phyloP scores from a whole-genome alignment of 305 asterid species.

The Plantago rigida region DNA sequence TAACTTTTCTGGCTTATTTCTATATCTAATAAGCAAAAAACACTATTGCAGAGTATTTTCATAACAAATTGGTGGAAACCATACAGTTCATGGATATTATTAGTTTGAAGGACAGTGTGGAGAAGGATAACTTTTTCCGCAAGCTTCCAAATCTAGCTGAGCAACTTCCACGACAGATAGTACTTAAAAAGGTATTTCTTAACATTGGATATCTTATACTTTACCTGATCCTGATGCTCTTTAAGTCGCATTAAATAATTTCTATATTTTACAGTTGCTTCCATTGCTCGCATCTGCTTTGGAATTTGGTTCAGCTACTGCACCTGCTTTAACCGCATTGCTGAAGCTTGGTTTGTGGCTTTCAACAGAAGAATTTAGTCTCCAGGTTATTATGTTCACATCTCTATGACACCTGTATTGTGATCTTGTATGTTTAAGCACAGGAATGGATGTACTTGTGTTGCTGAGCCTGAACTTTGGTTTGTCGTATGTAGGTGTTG shows the following conservation, averaged over 20 bases:
- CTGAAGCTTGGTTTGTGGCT: slow-evolving; percentile 89
- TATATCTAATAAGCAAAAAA: slow-evolving; percentile 29
- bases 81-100: slow-evolving; percentile 97
- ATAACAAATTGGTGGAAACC: slow-evolving; percentile 92
- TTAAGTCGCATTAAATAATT: slow-evolving; percentile 12
- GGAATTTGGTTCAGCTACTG: slow-evolving; percentile 97
- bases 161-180: slow-evolving; percentile 92
- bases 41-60: slow-evolving; percentile 75
- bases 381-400: slow-evolving; percentile 50
- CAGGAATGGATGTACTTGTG: slow-evolving; percentile 7
- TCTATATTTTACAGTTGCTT: slow-evolving; percentile 57
- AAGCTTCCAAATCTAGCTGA: slow-evolving; percentile 92
- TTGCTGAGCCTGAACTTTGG: slow-evolving; percentile 23
- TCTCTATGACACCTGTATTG: slow-evolving; percentile 18
- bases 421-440: slow-evolving; percentile 19
- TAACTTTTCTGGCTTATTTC: slow-evolving; percentile 4
- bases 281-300: slow-evolving; percentile 83
- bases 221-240: slow-evolving; percentile 7
- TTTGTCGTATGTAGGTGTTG: slow-evolving; percentile 42
- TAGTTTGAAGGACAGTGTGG: slow-evolving; percentile 94
- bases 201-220: slow-evolving; percentile 22
- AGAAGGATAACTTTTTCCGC: slow-evolving; percentile 92
- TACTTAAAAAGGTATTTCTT: slow-evolving; percentile 72
- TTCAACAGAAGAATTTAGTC: slow-evolving; percentile 66
- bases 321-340: slow-evolving; percentile 93